Base-by-base conservation (phyloP, 129 eudicot species). In the Ambrosia trifida region DNA sequence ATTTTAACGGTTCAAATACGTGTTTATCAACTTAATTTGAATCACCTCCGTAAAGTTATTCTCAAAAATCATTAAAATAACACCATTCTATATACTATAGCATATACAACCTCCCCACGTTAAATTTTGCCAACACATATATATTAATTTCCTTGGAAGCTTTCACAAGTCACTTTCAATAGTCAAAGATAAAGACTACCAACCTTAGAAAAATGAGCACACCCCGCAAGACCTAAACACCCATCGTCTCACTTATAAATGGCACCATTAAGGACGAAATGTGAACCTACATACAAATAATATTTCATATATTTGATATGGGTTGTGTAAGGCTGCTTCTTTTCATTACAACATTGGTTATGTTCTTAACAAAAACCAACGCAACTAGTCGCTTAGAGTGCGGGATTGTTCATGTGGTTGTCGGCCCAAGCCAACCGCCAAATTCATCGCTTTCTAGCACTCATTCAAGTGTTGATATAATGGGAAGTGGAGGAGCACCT, bases 61-160 rank as follows among this genome's bases (percentile, higher is more conserved):
- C 41, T 36, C 1, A 36, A 36, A 4, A 36, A 4, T 36, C 41
- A 36, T 36, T 17, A 49, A 65, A 43, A 43, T 53, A 41, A 67
- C 11, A 43, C 47, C 73, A 16, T 75, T 64, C 75, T 47, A 19
- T 64, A 64, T n/a, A n/a, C n/a, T n/a, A n/a, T n/a, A n/a, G n/a
- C n/a, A n/a, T n/a, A n/a, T 68, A 66, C 69, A 68, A 75, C 81
- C 75, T 74, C 63, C 78, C 80, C 77, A 68, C 7, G 72, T 46
- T 62, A 68, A 70, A 18, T 18, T 59, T 72, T 77, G 19, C 41
- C 61, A 13, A 16, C 72, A 14, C 66, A 72, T 64, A n/a, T n/a
- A n/a, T n/a, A n/a, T n/a, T n/a, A n/a, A n/a, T 73, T 68, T 66
- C 45, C 20, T 65, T 64, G 74, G 72, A 46, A 78, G 78, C 59